phyloP scores from a whole-genome alignment of 1,139 yeast genomes.

The Kurtzmaniella quercitrusa region DNA sequence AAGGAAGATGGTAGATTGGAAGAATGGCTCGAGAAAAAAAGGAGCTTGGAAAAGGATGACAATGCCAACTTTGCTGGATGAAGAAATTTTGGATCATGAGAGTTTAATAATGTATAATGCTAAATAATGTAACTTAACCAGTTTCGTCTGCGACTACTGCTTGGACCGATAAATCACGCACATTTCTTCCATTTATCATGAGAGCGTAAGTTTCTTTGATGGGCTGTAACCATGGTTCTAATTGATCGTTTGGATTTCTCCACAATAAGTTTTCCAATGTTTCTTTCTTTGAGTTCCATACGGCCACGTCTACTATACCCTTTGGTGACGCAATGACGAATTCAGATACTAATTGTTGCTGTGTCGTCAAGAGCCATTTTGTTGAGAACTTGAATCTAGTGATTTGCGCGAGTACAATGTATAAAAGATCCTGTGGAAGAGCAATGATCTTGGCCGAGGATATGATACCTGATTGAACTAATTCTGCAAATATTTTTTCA shows the following conservation, averaged over 20 bases:
- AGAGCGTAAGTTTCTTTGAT: slow-evolving; percentile 18
- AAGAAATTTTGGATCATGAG: too few species aligned
- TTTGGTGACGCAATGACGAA: slow-evolving; percentile 15
- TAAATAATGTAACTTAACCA: slow-evolving; percentile 7
- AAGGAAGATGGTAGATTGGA: slow-evolving; percentile 2
- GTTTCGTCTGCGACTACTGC: slow-evolving; percentile 30
- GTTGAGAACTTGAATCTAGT: slow-evolving; percentile 22
- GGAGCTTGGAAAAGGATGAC: neutral
- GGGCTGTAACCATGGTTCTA: slow-evolving; percentile 25
- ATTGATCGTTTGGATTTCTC: slow-evolving; percentile 13
- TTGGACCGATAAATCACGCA: slow-evolving; percentile 20
- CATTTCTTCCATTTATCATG: slow-evolving; percentile 30
- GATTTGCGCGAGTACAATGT: slow-evolving; percentile 19
- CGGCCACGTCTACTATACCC: slow-evolving; percentile 17
- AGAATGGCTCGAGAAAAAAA: neutral
- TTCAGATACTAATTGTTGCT: slow-evolving; percentile 25
- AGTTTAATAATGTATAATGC: neutral
- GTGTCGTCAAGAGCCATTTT: slow-evolving; percentile 20
- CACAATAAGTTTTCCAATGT: slow-evolving; percentile 24
- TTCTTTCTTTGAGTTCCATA: slow-evolving; percentile 25
- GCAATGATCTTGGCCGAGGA: slow-evolving; percentile 16
- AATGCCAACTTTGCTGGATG: neutral
- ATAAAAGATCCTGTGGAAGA: slow-evolving; percentile 26
- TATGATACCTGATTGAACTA: slow-evolving; percentile 15
- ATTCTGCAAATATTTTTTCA: slow-evolving; percentile 15